Percentiles rank a stretch among this genome's conserved stretches.
Conservation (phyloP, 768 basidiomycete genomes). For the Russula brevipes region DNA sequence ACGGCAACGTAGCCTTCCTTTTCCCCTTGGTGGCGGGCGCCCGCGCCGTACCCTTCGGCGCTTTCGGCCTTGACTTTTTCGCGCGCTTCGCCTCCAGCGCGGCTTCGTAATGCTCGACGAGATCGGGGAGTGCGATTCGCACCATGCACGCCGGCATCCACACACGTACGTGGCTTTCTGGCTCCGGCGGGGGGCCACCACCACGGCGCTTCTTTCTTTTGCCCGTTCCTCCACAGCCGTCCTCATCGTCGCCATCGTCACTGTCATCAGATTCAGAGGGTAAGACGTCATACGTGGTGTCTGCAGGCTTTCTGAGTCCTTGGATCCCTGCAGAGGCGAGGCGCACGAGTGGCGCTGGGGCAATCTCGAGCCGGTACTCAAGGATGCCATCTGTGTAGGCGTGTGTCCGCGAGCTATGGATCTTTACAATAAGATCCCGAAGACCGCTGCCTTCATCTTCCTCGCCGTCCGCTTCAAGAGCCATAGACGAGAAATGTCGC, state of each 20-base stretch:
- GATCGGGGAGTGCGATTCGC: conserved; percentile 53
- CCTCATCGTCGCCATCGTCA: conserved; percentile 46
- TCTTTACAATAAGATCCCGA: conserved; percentile 52
- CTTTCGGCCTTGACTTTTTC: conserved; percentile 8
- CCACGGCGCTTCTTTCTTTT: conserved; percentile 35
- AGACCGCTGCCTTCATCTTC: conserved; percentile 36
- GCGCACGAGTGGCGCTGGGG: conserved; percentile 59
- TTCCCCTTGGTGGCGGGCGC: background rate
- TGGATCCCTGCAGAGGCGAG: conserved; percentile 62
- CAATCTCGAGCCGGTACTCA: conserved; percentile 78
- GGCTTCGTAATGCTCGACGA: conserved; percentile 60
- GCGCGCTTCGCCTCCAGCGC: conserved; percentile 31
- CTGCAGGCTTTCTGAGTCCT: conserved; percentile 45
- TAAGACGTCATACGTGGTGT: conserved; percentile 29
- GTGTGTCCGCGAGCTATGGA: conserved; percentile 62
- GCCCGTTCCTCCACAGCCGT: conserved; percentile 35
- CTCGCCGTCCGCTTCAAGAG: conserved; percentile 30
- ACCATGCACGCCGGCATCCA: conserved; percentile 88
- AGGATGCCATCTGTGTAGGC: conserved; percentile 62
- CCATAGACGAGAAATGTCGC: conserved; percentile 49
- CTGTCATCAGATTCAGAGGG: conserved; percentile 40
- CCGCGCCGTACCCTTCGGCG: background rate
- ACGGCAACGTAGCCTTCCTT: background rate
- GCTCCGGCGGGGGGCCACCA: conserved; percentile 44
- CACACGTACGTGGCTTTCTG: conserved; percentile 52